Evolutionary conservation across 257 asterid species (phyloP).

Genomic region (Jasminum sambac): DNA sequence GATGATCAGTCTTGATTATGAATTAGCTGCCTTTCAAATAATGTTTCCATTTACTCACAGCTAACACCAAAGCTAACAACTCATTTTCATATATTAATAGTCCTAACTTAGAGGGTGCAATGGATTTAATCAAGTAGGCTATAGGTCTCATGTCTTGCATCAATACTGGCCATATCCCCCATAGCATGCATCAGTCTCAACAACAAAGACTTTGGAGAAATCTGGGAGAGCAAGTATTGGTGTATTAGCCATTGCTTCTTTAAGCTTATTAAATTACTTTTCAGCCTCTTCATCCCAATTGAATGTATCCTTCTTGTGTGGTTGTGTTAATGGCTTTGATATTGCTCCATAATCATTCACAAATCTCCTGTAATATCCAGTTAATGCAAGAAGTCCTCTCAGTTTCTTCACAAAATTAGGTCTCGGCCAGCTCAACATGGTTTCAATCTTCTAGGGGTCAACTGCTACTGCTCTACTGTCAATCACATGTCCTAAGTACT

Average conservation of each 20-base stretch:
- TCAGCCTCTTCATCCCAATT: not conserved
- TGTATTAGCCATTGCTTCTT: not conserved
- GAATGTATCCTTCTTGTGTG: not conserved
- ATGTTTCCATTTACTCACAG: not conserved
- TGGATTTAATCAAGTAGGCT: not conserved
- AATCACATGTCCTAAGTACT: not conserved
- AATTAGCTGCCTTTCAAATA: not conserved
- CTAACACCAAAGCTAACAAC: not conserved
- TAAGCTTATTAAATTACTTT: not conserved
- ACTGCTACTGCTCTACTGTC: not conserved
- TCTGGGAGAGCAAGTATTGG: not conserved
- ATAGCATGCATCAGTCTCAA: too few relatives aligned
- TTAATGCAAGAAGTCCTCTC: conserved; percentile 1
- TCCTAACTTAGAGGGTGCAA: not conserved
- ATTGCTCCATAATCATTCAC: not conserved
- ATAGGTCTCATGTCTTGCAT: not conserved
- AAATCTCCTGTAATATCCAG: not conserved
- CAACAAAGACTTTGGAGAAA: too few relatives aligned
- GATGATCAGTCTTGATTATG: not conserved
- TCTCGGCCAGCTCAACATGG: not conserved
- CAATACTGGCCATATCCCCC: not conserved
- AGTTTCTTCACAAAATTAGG: not conserved
- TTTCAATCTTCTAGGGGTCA: not conserved
- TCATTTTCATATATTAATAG: not conserved
- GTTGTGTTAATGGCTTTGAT: not conserved